Base-by-base conservation (phyloP, 2,329 filamentous ascomycete species). In the Ceratocystis albifundus region DNA sequence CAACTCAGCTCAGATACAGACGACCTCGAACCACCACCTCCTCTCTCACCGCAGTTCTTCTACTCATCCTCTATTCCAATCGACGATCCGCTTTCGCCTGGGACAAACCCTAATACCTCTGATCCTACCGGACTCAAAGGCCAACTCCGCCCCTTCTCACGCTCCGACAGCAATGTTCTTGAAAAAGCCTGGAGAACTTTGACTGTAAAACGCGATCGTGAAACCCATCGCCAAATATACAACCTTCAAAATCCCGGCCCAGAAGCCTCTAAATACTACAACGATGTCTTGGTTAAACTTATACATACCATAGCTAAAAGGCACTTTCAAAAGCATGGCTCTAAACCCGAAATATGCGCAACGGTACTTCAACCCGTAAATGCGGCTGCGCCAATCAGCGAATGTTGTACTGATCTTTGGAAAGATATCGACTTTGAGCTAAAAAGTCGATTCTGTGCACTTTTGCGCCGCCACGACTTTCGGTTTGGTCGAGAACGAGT, bases 61-160 rank as follows among this genome's bases (percentile, higher is more conserved):
- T 96, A 96, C 75, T 83, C 85, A 15, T 94, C 90, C 10, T 79
- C 85, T 12, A 82, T 93, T 62, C 87, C 90, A 36, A 91, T 96
- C 72, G 91, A 96, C 72, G 91, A 96, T 72, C 90, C 90, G 28
- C 80, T 96, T n/a, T 90, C 88, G 8, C 83, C 87, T 1, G 76
- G 79, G 10, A 74, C 80, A 76, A 72, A 84, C 74, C 73, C 82
- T 72, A 45, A 25, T 10, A 61, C 50, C 30, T 28, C 79, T 73
- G 76, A 86, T 63, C 73, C 80, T 66, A 74, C 80, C 66, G 75
- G 80, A 44, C 57, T 44, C 22, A 86, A 82, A 71, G 80, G 82
- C 45, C 82, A 85, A 61, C 83, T 90, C 7, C 84, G 89, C 55
- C 90, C 91, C 0, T 96, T 96, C 74, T 88, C 88, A 0, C 80